A percentile compares a stretch with the other conserved stretches of the same genome.
Evolutionary conservation across 352 stramenopile genomes (phyloP).

Genomic region (Globisporangium nodosum): DNA sequence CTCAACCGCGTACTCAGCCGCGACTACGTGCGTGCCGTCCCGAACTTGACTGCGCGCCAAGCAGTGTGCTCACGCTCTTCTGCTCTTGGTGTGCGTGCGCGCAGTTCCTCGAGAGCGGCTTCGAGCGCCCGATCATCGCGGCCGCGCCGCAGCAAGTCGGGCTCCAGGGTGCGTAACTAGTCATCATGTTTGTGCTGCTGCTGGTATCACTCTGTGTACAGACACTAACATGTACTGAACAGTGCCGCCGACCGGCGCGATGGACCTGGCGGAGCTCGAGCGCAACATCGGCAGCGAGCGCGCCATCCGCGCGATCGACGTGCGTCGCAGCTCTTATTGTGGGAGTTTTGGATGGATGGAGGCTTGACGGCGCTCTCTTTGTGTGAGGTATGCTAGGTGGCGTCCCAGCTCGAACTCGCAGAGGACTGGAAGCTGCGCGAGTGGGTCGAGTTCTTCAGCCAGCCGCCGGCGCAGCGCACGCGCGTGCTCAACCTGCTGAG

Average conservation of each 20-base stretch:
- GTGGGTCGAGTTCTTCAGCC: constrained; percentile 34
- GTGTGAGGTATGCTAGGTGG: constrained; percentile 11
- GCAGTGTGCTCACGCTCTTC: neutral
- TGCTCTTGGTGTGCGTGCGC: neutral
- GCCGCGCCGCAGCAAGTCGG: constrained; percentile 19
- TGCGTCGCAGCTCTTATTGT: constrained; percentile 4
- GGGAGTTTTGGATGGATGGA: neutral
- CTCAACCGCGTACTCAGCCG: neutral
- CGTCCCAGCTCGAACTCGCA: constrained; percentile 25
- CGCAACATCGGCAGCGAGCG: constrained; percentile 21
- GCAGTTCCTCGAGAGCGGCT: constrained; percentile 23
- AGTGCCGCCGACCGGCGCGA: constrained; percentile 3
- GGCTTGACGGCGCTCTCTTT: neutral
- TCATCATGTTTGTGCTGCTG: neutral
- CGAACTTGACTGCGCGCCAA: neutral
- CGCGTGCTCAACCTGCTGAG: constrained; percentile 32
- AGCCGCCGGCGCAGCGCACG: constrained; percentile 9
- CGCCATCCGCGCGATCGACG: constrained; percentile 27
- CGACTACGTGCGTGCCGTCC: constrained; percentile 8
- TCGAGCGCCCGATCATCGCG: constrained; percentile 19
- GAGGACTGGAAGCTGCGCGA: constrained; percentile 25
- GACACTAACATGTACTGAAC: neutral
- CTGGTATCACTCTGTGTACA: too few species aligned
- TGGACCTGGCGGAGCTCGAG: constrained; percentile 17
- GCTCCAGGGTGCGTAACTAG: constrained; percentile 12